A percentile compares a stretch with the other conserved stretches of the same genome.
Evolutionary conservation across 805 yeast genomes (phyloP).

Genomic region (Barnettozyma siamensis): DNA sequence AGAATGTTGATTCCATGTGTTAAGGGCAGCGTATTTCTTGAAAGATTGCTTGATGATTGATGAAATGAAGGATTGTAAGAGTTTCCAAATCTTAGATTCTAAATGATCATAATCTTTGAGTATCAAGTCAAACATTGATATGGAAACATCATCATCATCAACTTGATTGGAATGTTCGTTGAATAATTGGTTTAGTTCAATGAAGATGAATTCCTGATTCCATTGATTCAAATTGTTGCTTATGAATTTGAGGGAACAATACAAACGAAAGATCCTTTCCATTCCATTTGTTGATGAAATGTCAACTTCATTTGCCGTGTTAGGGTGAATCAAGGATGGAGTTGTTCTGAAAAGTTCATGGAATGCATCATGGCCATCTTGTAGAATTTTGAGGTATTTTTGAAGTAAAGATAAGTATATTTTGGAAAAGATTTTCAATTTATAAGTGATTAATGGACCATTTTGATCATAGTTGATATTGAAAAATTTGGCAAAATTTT

Average conservation of each 20-base stretch:
- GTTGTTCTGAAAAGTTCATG: conserved; percentile 17
- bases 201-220: conserved; percentile 24
- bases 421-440: conserved; percentile 39
- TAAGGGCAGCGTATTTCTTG: conserved; percentile 28
- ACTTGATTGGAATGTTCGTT: conserved; percentile 18
- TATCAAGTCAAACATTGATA: conserved; percentile 27
- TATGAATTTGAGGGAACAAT: conserved; percentile 21
- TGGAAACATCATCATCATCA: conserved; percentile 9
- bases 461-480: conserved; percentile 26
- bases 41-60: conserved; percentile 26
- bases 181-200: conserved; percentile 21
- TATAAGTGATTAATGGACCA: conserved; percentile 37
- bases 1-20: conserved; percentile 25
- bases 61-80: conserved; percentile 27
- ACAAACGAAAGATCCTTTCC: conserved; percentile 24
- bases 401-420: conserved; percentile 39
- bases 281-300: conserved; percentile 23
- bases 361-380: conserved; percentile 27
- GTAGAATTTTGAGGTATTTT: conserved; percentile 29
- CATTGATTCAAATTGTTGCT: conserved; percentile 18
- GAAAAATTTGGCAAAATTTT: conserved; percentile 24
- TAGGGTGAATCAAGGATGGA: conserved; percentile 7
- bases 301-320: conserved; percentile 16
- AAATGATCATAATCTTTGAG: conserved; percentile 24
- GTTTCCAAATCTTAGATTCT: conserved; percentile 25